Conservation (phyloP, 345 rosid species). For the Crucihimalaya himalaica region DNA sequence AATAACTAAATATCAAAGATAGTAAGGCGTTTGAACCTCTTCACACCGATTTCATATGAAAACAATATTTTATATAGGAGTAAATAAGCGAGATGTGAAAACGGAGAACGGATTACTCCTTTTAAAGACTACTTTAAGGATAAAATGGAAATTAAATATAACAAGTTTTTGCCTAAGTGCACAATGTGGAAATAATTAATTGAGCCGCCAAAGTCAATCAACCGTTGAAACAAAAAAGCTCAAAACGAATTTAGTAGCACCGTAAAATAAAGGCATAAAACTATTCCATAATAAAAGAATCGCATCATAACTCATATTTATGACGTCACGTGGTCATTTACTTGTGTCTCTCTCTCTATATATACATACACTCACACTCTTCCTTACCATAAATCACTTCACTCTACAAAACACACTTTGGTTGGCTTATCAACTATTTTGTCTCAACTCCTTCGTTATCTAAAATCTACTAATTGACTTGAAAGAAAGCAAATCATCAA, state of each 20-base stretch:
- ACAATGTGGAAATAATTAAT: constrained; percentile 36
- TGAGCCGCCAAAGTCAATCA: constrained; percentile 38
- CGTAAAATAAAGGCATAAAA: constrained; percentile 25
- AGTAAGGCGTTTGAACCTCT: neutral
- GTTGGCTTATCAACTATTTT: neutral
- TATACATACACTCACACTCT: constrained; percentile 24
- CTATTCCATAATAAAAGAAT: neutral
- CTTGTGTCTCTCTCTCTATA: constrained; percentile 4
- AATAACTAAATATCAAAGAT: neutral
- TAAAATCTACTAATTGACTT: constrained; percentile 10
- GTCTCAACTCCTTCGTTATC: constrained; percentile 8
- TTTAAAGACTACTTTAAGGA: constrained; percentile 26
- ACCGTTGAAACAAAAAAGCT: constrained; percentile 33
- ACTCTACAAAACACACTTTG: constrained; percentile 21
- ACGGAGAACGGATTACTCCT: constrained; percentile 9
- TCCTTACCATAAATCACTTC: constrained; percentile 33
- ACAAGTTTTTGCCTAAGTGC: constrained; percentile 31
- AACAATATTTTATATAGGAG: neutral
- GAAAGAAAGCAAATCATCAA: neutral
- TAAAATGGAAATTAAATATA: neutral
- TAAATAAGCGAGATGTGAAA: constrained; percentile 22
- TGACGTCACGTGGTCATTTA: constrained; percentile 21
- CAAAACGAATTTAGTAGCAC: constrained; percentile 29
- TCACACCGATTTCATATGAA: neutral
- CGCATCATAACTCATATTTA: constrained; percentile 12